Conservation (phyloP, 2,329 filamentous ascomycete genomes). For the Neonectria punicea region DNA sequence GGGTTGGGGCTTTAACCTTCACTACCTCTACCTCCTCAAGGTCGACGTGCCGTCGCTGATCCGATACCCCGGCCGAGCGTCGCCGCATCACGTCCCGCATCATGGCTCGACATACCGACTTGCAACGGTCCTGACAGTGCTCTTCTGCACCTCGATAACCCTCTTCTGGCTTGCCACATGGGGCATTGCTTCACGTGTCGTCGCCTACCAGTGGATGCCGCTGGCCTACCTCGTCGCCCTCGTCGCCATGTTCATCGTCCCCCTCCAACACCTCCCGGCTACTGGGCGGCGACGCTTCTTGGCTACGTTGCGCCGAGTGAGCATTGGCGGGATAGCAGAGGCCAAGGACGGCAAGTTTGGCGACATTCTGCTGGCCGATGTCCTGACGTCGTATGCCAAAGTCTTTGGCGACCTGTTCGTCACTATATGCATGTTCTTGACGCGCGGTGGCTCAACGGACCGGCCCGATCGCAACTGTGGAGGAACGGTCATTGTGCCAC, state of each 20-base stretch:
- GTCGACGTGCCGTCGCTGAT: slow-evolving; percentile 91
- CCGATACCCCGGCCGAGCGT: slow-evolving; percentile 82
- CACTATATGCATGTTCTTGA: slow-evolving; percentile 90
- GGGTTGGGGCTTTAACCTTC: slow-evolving; percentile 94
- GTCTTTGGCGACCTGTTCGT: slow-evolving; percentile 92
- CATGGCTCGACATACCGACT: slow-evolving; percentile 88
- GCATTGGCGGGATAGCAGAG: slow-evolving; percentile 86
- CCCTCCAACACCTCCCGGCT: slow-evolving; percentile 74
- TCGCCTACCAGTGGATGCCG: slow-evolving; percentile 85
- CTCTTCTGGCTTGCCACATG: slow-evolving; percentile 87
- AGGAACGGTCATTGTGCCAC: slow-evolving; percentile 80
- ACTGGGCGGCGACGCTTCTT: slow-evolving; percentile 81
- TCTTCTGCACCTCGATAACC: slow-evolving; percentile 77
- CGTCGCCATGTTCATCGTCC: slow-evolving; percentile 76
- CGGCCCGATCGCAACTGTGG: slow-evolving; percentile 86
- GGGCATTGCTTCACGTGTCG: slow-evolving; percentile 74
- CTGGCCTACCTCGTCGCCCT: slow-evolving; percentile 83
- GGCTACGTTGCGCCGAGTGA: slow-evolving; percentile 78
- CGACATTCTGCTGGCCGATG: slow-evolving; percentile 93
- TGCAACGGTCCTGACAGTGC: slow-evolving; percentile 77
- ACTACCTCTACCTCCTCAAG: slow-evolving; percentile 80
- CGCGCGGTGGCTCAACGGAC: slow-evolving; percentile 75
- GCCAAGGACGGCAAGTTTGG: slow-evolving; percentile 92
- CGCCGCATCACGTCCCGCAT: slow-evolving; percentile 76
- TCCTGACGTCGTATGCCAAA: slow-evolving; percentile 93